Conservation (phyloP, 176 grass and related monocot species). For the Rhynchospora pubera region DNA sequence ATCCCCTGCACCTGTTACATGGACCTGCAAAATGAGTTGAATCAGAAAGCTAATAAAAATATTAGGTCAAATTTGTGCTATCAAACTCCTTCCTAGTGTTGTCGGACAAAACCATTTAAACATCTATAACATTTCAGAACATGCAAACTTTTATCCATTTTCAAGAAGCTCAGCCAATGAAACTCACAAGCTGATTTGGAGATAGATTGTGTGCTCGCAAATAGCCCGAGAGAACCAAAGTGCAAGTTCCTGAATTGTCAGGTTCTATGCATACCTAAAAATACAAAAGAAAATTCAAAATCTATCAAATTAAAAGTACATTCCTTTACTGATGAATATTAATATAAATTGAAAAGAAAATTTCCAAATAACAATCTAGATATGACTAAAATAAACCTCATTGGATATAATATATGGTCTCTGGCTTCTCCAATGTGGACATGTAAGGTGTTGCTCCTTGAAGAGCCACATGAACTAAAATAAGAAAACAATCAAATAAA, state of each 20-base stretch:
- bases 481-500: conserved; percentile 9
- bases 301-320: conserved; percentile 7
- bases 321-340: conserved; percentile 1
- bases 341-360: not conserved
- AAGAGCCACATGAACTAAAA: conserved; percentile 94
- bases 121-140: not conserved
- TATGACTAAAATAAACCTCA: conserved; percentile 37
- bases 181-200: conserved; percentile 82
- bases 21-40: conserved; percentile 51
- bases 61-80: not conserved
- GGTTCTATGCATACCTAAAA: conserved; percentile 34
- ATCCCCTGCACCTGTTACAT: conserved; percentile 86
- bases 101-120: not conserved
- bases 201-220: conserved; percentile 73
- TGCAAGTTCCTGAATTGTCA: conserved; percentile 52
- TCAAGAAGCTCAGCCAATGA: not conserved
- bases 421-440: conserved; percentile 91
- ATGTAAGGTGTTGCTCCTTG: conserved; percentile 85
- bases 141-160: not conserved
- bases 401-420: conserved; percentile 92
- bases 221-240: conserved; percentile 79
- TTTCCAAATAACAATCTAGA: not conserved
- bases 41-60: conserved; percentile 32
- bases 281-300: not conserved
- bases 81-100: not conserved